Conservation (phyloP, 345 rosid species). For the Camelina laxa region DNA sequence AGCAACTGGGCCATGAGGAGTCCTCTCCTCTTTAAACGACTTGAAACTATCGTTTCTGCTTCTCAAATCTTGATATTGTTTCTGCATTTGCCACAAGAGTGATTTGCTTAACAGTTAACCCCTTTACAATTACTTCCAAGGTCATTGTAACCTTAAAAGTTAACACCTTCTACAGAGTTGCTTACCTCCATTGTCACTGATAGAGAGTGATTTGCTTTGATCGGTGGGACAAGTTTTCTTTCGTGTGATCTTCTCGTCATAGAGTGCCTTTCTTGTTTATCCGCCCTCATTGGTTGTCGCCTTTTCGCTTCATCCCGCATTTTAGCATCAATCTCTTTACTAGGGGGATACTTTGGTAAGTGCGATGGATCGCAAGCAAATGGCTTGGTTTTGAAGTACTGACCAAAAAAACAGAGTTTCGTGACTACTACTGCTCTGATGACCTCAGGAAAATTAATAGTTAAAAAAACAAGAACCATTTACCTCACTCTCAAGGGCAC, state of each 20-base stretch:
- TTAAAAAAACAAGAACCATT: slow-evolving; percentile 5
- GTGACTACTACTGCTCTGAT: slow-evolving; percentile 2
- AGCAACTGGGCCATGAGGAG: slow-evolving; percentile 25
- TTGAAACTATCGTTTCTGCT: slow-evolving; percentile 36
- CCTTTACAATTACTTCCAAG: background rate
- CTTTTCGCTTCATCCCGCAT: slow-evolving; percentile 83
- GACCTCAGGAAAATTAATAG: slow-evolving; percentile 13
- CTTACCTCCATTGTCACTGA: slow-evolving; percentile 44
- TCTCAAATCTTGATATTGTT: slow-evolving; percentile 31
- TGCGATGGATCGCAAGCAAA: slow-evolving; percentile 85
- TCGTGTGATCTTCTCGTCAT: slow-evolving; percentile 38
- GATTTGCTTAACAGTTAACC: background rate
- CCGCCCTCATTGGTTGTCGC: slow-evolving; percentile 29
- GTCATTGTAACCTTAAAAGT: background rate
- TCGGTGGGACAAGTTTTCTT: slow-evolving; percentile 21
- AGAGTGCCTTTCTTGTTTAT: slow-evolving; percentile 38
- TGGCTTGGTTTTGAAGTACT: slow-evolving; percentile 88
- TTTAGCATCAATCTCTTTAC: slow-evolving; percentile 95
- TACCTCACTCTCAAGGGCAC: slow-evolving; percentile 45
- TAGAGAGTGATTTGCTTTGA: slow-evolving; percentile 19
- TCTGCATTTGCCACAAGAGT: slow-evolving; percentile 38
- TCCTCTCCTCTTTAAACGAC: slow-evolving; percentile 37
- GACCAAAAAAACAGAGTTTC: slow-evolving; percentile 29
- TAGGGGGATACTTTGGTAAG: slow-evolving; percentile 92
- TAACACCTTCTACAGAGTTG: background rate